A percentile compares a stretch with the other conserved stretches of the same genome.
phyloP scores from a whole-genome alignment of 345 rosid species.

The Aquilaria yunnanensis region DNA sequence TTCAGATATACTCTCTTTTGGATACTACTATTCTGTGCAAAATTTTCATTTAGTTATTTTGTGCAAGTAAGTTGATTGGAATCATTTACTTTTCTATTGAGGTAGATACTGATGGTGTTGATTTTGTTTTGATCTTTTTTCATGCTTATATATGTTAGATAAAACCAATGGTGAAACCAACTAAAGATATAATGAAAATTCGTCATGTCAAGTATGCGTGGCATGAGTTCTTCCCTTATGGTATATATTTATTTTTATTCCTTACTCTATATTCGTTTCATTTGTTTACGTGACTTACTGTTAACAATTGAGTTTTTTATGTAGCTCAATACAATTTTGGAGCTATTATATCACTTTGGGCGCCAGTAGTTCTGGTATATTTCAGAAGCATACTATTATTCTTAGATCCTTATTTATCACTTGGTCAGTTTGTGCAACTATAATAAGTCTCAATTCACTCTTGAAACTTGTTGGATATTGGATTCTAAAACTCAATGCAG shows the following conservation, averaged over 20 bases:
- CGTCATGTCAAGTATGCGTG: constrained; percentile 58
- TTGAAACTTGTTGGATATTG: not conserved
- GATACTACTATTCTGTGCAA: constrained; percentile 68
- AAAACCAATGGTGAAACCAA: constrained; percentile 84
- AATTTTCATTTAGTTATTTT: constrained; percentile 72
- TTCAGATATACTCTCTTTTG: constrained; percentile 90
- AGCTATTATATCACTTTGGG: constrained; percentile 79
- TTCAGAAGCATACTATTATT: constrained; percentile 2
- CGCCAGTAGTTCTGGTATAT: constrained; percentile 69
- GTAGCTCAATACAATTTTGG: constrained; percentile 67
- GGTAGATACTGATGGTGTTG: not conserved
- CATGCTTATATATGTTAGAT: constrained; percentile 35
- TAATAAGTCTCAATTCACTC: constrained; percentile 5
- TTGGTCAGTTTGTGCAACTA: constrained; percentile 2
- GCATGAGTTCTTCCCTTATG: constrained; percentile 90
- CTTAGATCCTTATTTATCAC: constrained; percentile 4
- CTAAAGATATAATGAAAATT: constrained; percentile 76
- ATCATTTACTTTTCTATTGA: constrained; percentile 3
- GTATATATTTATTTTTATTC: constrained; percentile 26
- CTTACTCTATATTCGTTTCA: constrained; percentile 8
- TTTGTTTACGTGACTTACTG: constrained; percentile 4
- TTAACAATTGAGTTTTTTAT: constrained; percentile 17
- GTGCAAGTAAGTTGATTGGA: constrained; percentile 51
- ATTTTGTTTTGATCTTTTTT: constrained; percentile 6
- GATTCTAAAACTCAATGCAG: constrained; percentile 32